Percentiles rank a stretch among this genome's conserved stretches.
Conservation (phyloP, 352 stramenopile species). For the Globisporangium perplexum region DNA sequence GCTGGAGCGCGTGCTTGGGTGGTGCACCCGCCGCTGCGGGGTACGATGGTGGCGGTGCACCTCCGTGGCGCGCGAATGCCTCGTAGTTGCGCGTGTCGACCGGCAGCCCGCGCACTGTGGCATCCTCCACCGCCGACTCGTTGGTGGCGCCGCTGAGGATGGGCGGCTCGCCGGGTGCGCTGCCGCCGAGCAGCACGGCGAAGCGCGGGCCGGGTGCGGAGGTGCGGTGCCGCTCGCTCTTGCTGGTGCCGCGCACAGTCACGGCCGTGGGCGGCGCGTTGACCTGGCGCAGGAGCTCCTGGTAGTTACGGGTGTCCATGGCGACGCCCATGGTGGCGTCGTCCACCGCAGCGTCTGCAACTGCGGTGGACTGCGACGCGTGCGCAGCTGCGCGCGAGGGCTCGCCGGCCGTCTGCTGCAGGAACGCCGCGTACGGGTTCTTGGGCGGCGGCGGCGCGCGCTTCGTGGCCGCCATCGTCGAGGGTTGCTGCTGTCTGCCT, state of each 20-base stretch:
- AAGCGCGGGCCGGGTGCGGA: conserved; percentile 4
- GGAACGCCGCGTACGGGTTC: conserved; percentile 13
- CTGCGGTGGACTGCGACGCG: too few relatives aligned
- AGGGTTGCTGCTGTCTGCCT: background rate
- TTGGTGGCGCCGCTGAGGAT: background rate
- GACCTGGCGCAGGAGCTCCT: conserved; percentile 37
- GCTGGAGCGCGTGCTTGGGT: conserved; percentile 4
- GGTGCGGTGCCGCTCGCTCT: conserved; percentile 1
- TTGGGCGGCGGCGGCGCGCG: conserved; percentile 12
- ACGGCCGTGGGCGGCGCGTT: conserved; percentile 9
- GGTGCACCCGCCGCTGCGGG: conserved; percentile 11
- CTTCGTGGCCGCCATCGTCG: conserved; percentile 1
- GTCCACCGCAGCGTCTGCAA: background rate
- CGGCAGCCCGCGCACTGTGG: conserved; percentile 16
- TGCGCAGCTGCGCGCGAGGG: too few relatives aligned
- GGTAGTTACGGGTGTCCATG: conserved; percentile 60
- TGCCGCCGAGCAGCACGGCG: conserved; percentile 3
- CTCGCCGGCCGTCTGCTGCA: conserved; percentile 6
- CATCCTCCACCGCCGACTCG: conserved; percentile 1
- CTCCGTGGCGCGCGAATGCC: conserved; percentile 1
- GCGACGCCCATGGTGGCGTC: conserved; percentile 33
- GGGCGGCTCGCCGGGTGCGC: background rate
- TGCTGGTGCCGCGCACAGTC: conserved; percentile 7
- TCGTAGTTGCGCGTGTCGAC: conserved; percentile 33
- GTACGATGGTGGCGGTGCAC: background rate